Base-by-base conservation (phyloP, 176 grass and related monocot species). In the Phyllostachys edulis region DNA sequence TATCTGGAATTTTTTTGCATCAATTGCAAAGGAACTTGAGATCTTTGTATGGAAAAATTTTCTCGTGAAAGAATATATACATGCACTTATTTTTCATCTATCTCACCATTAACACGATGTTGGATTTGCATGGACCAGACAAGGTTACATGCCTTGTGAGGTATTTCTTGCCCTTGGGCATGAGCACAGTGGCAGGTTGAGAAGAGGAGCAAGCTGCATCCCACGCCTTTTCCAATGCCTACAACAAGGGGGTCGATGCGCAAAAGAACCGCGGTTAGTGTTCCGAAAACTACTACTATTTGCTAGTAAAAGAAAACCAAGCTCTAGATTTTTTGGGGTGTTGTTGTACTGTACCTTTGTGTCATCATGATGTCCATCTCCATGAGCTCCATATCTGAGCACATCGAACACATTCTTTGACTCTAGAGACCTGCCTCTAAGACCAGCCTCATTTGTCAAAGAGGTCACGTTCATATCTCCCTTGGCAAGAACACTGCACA, bases 161-260 rank as follows among this genome's bases (percentile, higher is more conserved):
- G 59, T 86, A 88, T 39, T 27, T 89, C 71, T 88, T 93, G 9
- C 62, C 82, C 27, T 71, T 67, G 13, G 89, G 84, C 1, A 94
- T 63, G 52, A 90, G 39, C 67, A 97, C 15, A 78, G 44, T 45
- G 9, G 79, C 69, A 23, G 87, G 47, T 39, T 69, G 49, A 24
- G 74, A 82, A 63, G 89, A 97, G 67, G 89, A 90, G 67, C 94
- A 97, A 32, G 62, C 86, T 45, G 44, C 65, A 40, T 51, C 17
- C 91, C 91, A 96, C 5, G 84, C 84, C 71, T 78, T 55, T 21
- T 20, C 39, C 69, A 91, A 88, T 85, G 89, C 89, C 93, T 95
- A 54, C 38, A 74, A 73, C 10, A 82, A 75, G n/a, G 9, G 26
- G 47, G 2, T 34, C 32, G 38, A 39, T 39, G 38, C 5, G 38